A percentile compares a stretch with the other conserved stretches of the same genome.
Evolutionary conservation across 2,329 filamentous ascomycete species (phyloP).

Genomic region (Cladosporium sp.): DNA sequence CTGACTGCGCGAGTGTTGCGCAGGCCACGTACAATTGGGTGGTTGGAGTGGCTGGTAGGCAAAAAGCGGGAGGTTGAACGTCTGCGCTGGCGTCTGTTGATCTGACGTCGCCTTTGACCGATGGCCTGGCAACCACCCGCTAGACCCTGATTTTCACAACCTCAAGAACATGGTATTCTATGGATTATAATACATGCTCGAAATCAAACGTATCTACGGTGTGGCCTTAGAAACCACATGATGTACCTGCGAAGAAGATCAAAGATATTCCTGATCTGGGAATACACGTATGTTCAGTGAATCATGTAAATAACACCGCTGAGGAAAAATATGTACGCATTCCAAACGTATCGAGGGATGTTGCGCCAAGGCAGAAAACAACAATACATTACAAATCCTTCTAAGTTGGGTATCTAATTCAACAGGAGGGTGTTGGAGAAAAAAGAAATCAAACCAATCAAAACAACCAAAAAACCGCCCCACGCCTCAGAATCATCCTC

Average conservation of each 20-base stretch:
- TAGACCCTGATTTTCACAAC: neutral
- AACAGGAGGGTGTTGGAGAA: neutral
- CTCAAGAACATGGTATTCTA: too few relatives aligned
- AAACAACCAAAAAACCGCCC: too few relatives aligned
- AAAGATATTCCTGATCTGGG: too few relatives aligned
- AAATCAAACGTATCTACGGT: too few relatives aligned
- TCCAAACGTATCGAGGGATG: too few relatives aligned
- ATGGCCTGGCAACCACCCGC: neutral
- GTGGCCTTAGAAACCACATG: too few relatives aligned
- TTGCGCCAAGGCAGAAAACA: too few relatives aligned
- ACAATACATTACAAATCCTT: slow-evolving; percentile 18
- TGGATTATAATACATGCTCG: too few relatives aligned
- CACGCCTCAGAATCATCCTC: too few relatives aligned
- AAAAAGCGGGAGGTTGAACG: slow-evolving; percentile 1
- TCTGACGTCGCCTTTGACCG: neutral
- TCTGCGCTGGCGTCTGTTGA: neutral
- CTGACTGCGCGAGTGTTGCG: neutral
- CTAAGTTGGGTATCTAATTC: slow-evolving; percentile 1
- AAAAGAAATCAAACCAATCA: neutral
- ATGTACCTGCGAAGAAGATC: too few relatives aligned
- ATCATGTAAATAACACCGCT: slow-evolving; percentile 11
- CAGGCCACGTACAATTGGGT: neutral
- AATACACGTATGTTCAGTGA: slow-evolving; percentile 6
- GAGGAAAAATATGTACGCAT: too few relatives aligned
- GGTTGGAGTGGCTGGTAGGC: neutral